phyloP scores from a whole-genome alignment of 2,329 filamentous ascomycete genomes.

The Paecilomyces sp. region DNA sequence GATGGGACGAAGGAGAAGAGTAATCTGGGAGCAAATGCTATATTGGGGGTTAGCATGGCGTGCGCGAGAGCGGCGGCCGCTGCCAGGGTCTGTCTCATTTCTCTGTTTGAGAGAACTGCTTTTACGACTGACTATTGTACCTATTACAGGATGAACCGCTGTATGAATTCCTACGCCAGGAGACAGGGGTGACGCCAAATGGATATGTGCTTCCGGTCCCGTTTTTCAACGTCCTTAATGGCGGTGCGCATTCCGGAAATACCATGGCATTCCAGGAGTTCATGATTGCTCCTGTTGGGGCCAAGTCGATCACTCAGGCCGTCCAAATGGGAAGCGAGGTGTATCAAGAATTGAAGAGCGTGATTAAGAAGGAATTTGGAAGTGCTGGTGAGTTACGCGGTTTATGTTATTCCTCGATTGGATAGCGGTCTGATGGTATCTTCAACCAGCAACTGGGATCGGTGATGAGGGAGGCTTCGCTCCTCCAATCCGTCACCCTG shows the following conservation, averaged over 20 bases:
- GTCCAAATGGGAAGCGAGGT: conserved; percentile 25
- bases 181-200: conserved; percentile 43
- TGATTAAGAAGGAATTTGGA: conserved; percentile 24
- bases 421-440: not conserved
- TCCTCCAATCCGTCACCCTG: conserved; percentile 26
- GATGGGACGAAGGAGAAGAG: conserved; percentile 55
- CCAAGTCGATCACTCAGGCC: conserved; percentile 4
- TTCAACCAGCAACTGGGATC: conserved; percentile 19
- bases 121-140: not conserved
- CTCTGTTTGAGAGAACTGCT: not conserved
- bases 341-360: conserved; percentile 24
- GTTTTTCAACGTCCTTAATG: conserved; percentile 54
- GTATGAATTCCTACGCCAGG: conserved; percentile 51
- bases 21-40: conserved; percentile 53
- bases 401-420: not conserved
- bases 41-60: conserved; percentile 55
- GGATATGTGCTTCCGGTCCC: conserved; percentile 51
- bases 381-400: conserved; percentile 10
- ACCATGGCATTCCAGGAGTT: conserved; percentile 45
- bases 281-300: conserved; percentile 10
- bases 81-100: conserved; percentile 32
- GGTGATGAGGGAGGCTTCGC: conserved; percentile 33
- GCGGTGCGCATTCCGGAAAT: conserved; percentile 34
- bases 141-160: conserved; percentile 41
- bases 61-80: conserved; percentile 52